These are phyloP conservation scores for Teratosphaeria pseudoeucalypti DNA, from an alignment of 2,329 filamentous ascomycete genomes.

Conservation along the genomic window DNA sequence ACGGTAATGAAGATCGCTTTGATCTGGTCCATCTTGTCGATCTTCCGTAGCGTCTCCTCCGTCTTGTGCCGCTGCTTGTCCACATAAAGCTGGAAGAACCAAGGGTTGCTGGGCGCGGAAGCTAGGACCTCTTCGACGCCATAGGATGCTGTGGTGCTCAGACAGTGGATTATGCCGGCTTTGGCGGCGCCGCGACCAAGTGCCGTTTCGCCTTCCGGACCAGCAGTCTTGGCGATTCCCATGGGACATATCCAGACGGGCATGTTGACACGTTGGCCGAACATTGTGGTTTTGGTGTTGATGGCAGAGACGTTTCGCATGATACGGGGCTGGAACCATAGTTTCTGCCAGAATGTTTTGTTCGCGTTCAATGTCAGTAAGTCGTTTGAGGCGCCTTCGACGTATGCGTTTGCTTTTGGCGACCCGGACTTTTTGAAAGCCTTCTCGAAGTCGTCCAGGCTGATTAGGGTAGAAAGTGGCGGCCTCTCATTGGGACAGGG, in stretches of 20 bases:
- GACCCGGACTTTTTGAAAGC: conserved; percentile 28
- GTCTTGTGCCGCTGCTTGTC: conserved; percentile 46
- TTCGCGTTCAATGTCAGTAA: conserved; percentile 38
- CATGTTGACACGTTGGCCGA: conserved; percentile 24
- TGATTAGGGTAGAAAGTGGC: conserved; percentile 37
- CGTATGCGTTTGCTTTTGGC: conserved; percentile 34
- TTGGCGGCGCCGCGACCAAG: conserved; percentile 22
- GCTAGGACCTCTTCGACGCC: conserved; percentile 23
- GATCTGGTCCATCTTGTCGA: conserved; percentile 35
- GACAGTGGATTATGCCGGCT: conserved; percentile 24
- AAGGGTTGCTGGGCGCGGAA: conserved; percentile 18
- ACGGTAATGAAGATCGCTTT: conserved; percentile 50
- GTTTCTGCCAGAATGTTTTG: conserved; percentile 30
- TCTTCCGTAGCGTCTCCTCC: conserved; percentile 38
- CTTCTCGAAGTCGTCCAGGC: conserved; percentile 37
- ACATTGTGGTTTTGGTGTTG: conserved; percentile 24
- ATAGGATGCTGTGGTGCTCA: conserved; percentile 22
- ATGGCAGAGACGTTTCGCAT: conserved; percentile 32
- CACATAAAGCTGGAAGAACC: conserved; percentile 55
- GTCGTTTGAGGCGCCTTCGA: conserved; percentile 41
- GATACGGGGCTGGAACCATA: conserved; percentile 39
- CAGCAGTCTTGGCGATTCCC: conserved; percentile 21
- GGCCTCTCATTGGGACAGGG: conserved; percentile 29
- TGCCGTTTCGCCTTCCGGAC: conserved; percentile 24
- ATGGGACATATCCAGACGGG: conserved; percentile 30